Evolutionary conservation across 2,329 filamentous ascomycete species (phyloP), one percentile per base, ranked within the genome.

Genomic region (Pseudogymnoascus destructans): DNA sequence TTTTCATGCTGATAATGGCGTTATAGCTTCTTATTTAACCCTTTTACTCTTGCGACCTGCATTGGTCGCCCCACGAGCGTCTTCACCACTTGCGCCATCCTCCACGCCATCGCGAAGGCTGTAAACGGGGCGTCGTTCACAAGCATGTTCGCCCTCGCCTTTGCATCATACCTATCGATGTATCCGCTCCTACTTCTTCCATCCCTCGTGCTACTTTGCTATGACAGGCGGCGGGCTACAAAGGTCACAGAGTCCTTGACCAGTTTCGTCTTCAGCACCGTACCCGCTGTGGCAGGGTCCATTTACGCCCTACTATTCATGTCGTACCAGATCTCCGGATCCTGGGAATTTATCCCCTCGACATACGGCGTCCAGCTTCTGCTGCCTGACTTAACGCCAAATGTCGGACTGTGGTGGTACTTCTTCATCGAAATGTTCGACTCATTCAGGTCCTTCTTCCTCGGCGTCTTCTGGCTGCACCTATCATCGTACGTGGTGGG

Each of bases 401-500:
- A 97, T 64, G 87, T 95, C 27, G 93, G 93, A 1, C 77, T 98
- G 1, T 98, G 93, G 93, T 98, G 93, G 93, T 98, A 98, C 73
- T 98, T 98, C 74, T 97, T 98, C 70, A 95, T 95, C 64, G 92
- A 98, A 70, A 98, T 98, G 84, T 98, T 98, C 70, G 93, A 98
- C 73, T 92, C 91, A 0, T 98, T 98, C 78, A 82, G 93, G 36
- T 85, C 87, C 65, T 98, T 98, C 77, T 98, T 97, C 77, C 80
- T 98, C 2, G 93, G 88, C 58, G 91, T 98, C 55, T 98, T 98
- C 74, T 97, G 95, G 90, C 79, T 98, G 61, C 93, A 98, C 69
- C 82, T 97, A 59, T 83, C 87, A 0, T 86, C 87, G 36, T 98
- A 98, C 72, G 88, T 95, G 33, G 87, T 86, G 13, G 92, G 89